Base-by-base conservation (phyloP, 805 yeast species). In the Ascoidea asiatica region DNA sequence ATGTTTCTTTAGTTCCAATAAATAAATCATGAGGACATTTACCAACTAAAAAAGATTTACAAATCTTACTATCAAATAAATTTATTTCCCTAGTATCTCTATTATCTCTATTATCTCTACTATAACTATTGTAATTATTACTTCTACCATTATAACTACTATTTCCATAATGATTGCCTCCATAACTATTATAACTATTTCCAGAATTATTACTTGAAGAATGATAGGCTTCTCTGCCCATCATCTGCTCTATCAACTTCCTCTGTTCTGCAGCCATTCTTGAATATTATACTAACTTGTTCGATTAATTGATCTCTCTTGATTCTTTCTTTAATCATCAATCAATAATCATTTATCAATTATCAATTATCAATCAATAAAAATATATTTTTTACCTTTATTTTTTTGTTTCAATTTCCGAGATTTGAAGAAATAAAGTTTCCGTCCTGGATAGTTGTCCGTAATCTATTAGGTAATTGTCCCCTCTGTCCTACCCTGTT, bases 21-120 rank as follows among this genome's bases (percentile, higher is more conserved):
- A 89, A 84, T 41, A 88, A 59, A 50, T 88, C 96, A 58, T 83
- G 80, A 0, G 95, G 90, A 53, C 97, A 89, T 6, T 75, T 72
- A 0, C 92, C 95, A 15, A 86, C 85, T n/a, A 89, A 59, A 57
- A 79, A 89, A 18, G 83, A 68, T 57, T 82, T 83, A 61, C 97
- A 89, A 5, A 87, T 78, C 39, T 75, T 66, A 13, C 76, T 69
- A 44, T 77, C 80, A 35, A 63, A 61, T 43, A 80, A 58, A 59
- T 47, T 47, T 39, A 55, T 45, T 43, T 54, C 46, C 46, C 51
- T 46, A 41, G 50, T 46, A 42, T 48, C 44, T 41, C 51, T 47
- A 47, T 56, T 29, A 50, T 55, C 41, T 56, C 11, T 33, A 17
- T 38, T 18, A 17, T 19, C 36, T 19, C 29, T 35, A 23, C 21